Conservation (phyloP, 352 stramenopile genomes). For the Pythium diclinum region DNA sequence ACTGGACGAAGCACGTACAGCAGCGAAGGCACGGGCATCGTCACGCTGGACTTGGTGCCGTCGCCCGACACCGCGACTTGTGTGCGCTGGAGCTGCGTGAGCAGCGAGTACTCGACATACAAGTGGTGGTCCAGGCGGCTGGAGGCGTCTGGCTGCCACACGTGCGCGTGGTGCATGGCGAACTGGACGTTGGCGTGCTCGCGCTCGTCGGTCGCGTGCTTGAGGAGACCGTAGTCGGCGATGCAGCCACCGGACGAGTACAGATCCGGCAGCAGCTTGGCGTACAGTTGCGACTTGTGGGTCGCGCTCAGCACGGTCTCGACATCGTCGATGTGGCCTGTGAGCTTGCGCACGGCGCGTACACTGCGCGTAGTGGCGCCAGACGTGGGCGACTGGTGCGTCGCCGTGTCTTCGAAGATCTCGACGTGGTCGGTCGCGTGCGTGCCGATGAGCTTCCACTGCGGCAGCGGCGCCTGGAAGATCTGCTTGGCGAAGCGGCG, state of each 20-base stretch:
- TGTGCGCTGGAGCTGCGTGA: conserved; percentile 54
- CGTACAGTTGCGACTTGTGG: conserved; percentile 35
- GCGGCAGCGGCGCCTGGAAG: conserved; percentile 46
- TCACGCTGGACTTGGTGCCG: conserved; percentile 21
- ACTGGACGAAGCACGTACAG: conserved; percentile 63
- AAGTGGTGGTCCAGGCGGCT: conserved; percentile 37
- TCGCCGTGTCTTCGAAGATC: conserved; percentile 48
- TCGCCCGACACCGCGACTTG: conserved; percentile 33
- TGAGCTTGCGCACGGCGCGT: conserved; percentile 50
- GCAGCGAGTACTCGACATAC: conserved; percentile 60
- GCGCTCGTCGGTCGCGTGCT: conserved; percentile 60
- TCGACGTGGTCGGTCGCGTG: conserved; percentile 52
- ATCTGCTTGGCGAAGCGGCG: conserved; percentile 65
- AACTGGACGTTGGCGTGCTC: conserved; percentile 61
- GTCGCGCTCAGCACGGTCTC: conserved; percentile 48
- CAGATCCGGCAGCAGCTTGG: conserved; percentile 39
- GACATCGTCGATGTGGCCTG: conserved; percentile 46
- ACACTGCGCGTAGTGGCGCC: conserved; percentile 35
- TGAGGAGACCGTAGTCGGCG: conserved; percentile 42
- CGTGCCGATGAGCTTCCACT: conserved; percentile 61
- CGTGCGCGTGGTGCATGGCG: conserved; percentile 41
- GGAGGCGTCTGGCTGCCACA: conserved; percentile 14
- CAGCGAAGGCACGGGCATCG: conserved; percentile 50
- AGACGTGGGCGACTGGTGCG: neutral
- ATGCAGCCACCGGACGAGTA: conserved; percentile 43